Percentiles rank a stretch among this genome's conserved stretches.
These are phyloP conservation scores for Skeletonema potamos DNA, from an alignment of 108 stramenopile species.

Conservation along the genomic window DNA sequence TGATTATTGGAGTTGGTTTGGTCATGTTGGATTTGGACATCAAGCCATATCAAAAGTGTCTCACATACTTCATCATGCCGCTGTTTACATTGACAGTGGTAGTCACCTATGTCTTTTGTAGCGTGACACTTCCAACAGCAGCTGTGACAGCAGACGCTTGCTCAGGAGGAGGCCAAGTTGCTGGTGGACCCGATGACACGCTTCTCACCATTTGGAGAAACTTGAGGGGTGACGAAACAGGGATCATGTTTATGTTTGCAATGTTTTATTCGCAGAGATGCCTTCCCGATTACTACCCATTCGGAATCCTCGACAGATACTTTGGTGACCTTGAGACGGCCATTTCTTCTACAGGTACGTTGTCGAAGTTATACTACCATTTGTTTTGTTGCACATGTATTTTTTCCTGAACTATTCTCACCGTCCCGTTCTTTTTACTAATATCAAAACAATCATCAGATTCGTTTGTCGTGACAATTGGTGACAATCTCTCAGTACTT, in stretches of 20 bases:
- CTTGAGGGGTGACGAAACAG: slow-evolving; percentile 17
- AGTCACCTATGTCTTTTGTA: slow-evolving; percentile 19
- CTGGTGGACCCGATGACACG: slow-evolving; percentile 42
- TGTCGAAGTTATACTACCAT: background rate
- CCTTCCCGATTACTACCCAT: slow-evolving; percentile 32
- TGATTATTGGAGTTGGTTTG: slow-evolving; percentile 38
- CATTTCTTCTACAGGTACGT: slow-evolving; percentile 29
- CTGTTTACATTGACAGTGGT: slow-evolving; percentile 31
- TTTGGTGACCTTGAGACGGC: slow-evolving; percentile 32
- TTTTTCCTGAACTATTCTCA: background rate
- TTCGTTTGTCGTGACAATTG: slow-evolving; percentile 9
- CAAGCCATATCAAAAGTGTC: slow-evolving; percentile 20
- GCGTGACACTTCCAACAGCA: slow-evolving; percentile 16
- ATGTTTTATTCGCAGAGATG: slow-evolving; percentile 39
- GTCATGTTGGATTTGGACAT: slow-evolving; percentile 40
- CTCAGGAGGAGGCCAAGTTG: slow-evolving; percentile 29
- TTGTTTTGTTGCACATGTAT: background rate
- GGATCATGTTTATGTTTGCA: slow-evolving; percentile 20
- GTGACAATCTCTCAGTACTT: slow-evolving; percentile 16
- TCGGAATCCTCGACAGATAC: slow-evolving; percentile 14
- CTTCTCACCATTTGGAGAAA: slow-evolving; percentile 32
- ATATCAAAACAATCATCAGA: background rate
- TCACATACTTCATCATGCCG: slow-evolving; percentile 37
- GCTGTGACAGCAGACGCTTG: slow-evolving; percentile 31
- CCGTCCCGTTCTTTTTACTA: background rate